These are phyloP conservation scores for Rhynchosporium agropyri DNA, from an alignment of 2,329 filamentous ascomycete genomes.

Conservation along the genomic window DNA sequence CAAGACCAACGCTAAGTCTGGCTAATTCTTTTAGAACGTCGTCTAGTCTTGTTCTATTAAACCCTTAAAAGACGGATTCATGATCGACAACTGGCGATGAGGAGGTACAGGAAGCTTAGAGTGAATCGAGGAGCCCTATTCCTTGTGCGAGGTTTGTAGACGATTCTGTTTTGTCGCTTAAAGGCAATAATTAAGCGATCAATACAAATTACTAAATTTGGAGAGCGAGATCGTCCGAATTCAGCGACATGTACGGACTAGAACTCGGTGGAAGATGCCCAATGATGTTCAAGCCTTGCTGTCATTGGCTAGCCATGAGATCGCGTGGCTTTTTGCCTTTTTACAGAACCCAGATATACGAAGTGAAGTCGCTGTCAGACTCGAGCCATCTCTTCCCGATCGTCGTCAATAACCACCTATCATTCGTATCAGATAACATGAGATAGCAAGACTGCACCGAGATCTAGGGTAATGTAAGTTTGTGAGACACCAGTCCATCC, in stretches of 20 bases:
- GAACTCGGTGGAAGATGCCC: not conserved
- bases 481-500: conserved; percentile 5
- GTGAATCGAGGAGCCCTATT: not conserved
- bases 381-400: conserved; percentile 7
- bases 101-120: not conserved
- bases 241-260: not conserved
- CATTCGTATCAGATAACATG: not conserved
- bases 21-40: not conserved
- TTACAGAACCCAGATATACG: not conserved
- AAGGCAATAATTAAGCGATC: not conserved
- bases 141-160: not conserved
- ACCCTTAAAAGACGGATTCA: conserved; percentile 1
- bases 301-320: not conserved
- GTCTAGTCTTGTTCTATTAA: not conserved
- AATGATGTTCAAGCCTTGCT: not conserved
- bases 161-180: not conserved
- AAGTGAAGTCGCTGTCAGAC: conserved; percentile 3
- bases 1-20: not conserved
- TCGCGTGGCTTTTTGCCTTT: not conserved
- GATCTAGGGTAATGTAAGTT: not conserved
- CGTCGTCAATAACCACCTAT: not conserved
- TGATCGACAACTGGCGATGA: conserved; percentile 1
- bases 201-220: not conserved
- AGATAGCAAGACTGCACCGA: not conserved
- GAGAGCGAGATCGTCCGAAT: not conserved